Percentiles rank a stretch among this genome's conserved stretches.
Conservation (phyloP, 441 rosid species). For the Corymbia citriodora region DNA sequence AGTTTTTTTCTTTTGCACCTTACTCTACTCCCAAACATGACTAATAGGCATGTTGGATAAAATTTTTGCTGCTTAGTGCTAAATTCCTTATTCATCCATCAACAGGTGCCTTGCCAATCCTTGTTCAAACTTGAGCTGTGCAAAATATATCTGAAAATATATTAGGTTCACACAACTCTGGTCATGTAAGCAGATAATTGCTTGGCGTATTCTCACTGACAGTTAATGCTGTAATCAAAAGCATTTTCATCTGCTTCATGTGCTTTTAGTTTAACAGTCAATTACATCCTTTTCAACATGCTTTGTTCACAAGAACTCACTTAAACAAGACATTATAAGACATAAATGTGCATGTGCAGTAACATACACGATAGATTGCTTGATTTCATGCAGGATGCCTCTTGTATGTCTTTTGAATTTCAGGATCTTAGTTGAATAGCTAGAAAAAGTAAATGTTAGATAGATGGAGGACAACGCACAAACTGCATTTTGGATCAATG, state of each 20-base stretch:
- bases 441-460: conserved; percentile 53
- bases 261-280: neutral
- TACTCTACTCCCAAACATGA: neutral
- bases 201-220: neutral
- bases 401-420: conserved; percentile 13
- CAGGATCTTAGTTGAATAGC: conserved; percentile 85
- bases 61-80: neutral
- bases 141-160: neutral
- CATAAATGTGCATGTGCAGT: neutral
- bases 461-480: conserved; percentile 58
- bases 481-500: conserved; percentile 85
- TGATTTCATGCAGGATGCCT: neutral
- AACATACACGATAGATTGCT: neutral
- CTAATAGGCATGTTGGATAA: neutral
- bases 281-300: neutral
- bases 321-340: neutral
- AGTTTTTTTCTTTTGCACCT: neutral
- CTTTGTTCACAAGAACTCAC: neutral
- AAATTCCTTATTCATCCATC: neutral
- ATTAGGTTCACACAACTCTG: neutral
- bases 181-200: neutral
- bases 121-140: neutral
- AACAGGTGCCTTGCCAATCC: neutral
- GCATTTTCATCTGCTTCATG: neutral
- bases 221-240: neutral